These are phyloP conservation scores for Pythium monospermum DNA, from an alignment of 352 stramenopile species.

Conservation along the genomic window DNA sequence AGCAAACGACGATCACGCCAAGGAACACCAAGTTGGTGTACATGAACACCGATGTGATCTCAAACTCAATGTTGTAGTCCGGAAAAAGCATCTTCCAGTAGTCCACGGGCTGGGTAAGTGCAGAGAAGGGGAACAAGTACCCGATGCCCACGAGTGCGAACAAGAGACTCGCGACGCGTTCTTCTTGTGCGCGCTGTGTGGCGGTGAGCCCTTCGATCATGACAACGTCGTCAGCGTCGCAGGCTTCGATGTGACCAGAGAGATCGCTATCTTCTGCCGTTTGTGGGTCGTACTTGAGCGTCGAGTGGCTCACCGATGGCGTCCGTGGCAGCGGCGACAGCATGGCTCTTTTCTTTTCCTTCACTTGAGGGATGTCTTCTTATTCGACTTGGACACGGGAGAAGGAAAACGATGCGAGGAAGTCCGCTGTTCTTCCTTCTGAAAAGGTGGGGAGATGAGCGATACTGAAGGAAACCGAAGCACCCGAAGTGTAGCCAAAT, in stretches of 20 bases:
- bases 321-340: constrained; percentile 56
- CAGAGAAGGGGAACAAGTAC: constrained; percentile 86
- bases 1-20: constrained; percentile 57
- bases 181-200: constrained; percentile 34
- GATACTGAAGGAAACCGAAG: not conserved
- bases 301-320: constrained; percentile 27
- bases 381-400: too few relatives aligned
- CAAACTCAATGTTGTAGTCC: constrained; percentile 85
- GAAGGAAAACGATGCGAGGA: too few relatives aligned
- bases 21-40: constrained; percentile 78
- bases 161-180: constrained; percentile 49
- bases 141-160: constrained; percentile 72
- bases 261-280: not conserved
- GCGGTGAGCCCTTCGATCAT: constrained; percentile 16
- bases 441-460: too few relatives aligned
- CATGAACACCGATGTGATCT: constrained; percentile 80
- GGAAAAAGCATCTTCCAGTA: constrained; percentile 86
- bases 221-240: too few relatives aligned
- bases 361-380: not conserved
- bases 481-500: too few relatives aligned
- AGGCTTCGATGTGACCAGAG: constrained; percentile 18
- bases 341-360: constrained; percentile 31
- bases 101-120: constrained; percentile 85
- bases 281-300: constrained; percentile 30
- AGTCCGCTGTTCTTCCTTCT: too few relatives aligned